Conservation (phyloP, 768 basidiomycete genomes). For the Boletus rufocinnamomeus region DNA sequence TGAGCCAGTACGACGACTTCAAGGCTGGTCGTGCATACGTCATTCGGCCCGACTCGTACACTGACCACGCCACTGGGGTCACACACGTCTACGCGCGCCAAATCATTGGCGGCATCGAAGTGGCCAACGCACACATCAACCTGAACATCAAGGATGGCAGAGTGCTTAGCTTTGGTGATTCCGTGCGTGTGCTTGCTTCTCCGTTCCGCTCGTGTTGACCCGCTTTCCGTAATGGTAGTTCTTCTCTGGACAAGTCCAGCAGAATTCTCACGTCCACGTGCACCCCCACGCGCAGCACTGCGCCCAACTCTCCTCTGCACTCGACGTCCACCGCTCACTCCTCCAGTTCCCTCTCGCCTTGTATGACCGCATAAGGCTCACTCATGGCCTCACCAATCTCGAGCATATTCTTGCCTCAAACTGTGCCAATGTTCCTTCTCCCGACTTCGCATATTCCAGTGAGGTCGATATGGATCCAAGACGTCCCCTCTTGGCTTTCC, state of each 20-base stretch:
- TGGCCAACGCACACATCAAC: conserved; percentile 90
- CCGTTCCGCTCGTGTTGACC: conserved; percentile 12
- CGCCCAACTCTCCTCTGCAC: conserved; percentile 40
- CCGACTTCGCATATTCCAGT: conserved; percentile 24
- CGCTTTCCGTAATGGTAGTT: conserved; percentile 50
- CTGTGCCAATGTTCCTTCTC: conserved; percentile 49
- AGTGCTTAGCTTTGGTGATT: conserved; percentile 86
- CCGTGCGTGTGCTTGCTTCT: conserved; percentile 49
- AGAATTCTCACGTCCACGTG: conserved; percentile 34
- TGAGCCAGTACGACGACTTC: conserved; percentile 42
- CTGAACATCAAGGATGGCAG: conserved; percentile 85
- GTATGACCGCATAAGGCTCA: conserved; percentile 13
- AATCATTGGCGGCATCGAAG: conserved; percentile 81
- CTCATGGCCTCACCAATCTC: conserved; percentile 32
- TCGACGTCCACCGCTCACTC: conserved; percentile 29
- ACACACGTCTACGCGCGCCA: conserved; percentile 90
- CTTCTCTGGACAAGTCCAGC: conserved; percentile 57
- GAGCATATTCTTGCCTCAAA: conserved; percentile 55
- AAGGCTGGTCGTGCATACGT: conserved; percentile 46
- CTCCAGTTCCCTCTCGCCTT: conserved; percentile 26
- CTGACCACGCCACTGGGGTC: conserved; percentile 81
- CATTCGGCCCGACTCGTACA: conserved; percentile 84
- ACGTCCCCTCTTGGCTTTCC: conserved; percentile 73
- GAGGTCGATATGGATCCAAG: conserved; percentile 40
- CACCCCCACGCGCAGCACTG: conserved; percentile 60